Evolutionary conservation across 75 land plant species (phyloP).

Genomic region (Pinus albicaulis): DNA sequence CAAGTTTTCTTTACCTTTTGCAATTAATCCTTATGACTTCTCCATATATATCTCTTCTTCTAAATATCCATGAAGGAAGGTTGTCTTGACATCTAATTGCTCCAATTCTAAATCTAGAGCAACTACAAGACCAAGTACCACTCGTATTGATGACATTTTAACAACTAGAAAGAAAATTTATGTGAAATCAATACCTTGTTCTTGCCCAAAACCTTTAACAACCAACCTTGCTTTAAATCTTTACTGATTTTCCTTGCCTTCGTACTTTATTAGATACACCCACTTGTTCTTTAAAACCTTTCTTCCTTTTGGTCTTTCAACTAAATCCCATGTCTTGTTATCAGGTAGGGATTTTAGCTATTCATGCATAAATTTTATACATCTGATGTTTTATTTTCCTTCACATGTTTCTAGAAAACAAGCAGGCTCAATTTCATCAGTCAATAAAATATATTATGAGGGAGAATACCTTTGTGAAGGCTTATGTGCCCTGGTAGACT

Average conservation of each 20-base stretch:
- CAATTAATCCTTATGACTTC: neutral
- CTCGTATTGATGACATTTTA: slow-evolving; percentile 4
- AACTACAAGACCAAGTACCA: no score
- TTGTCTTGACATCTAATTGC: neutral
- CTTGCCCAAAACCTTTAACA: slow-evolving; percentile 13
- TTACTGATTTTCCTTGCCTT: neutral
- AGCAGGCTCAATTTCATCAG: neutral
- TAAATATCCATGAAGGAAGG: slow-evolving; percentile 25
- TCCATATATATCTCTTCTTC: neutral
- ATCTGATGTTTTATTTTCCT: neutral
- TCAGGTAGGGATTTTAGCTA: neutral
- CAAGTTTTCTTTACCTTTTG: slow-evolving; percentile 5
- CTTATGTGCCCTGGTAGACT: neutral
- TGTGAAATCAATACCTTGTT: neutral
- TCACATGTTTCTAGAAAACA: neutral
- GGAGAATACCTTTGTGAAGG: no score
- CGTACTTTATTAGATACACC: neutral
- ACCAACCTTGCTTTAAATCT: slow-evolving; percentile 14
- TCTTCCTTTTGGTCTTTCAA: neutral
- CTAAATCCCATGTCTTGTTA: neutral
- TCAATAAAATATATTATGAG: neutral
- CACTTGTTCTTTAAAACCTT: neutral
- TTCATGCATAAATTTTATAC: neutral
- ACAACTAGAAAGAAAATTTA: slow-evolving; percentile 17
- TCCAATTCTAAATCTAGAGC: no score